phyloP scores from a whole-genome alignment of 305 asterid species.

The Rubia peregrina region DNA sequence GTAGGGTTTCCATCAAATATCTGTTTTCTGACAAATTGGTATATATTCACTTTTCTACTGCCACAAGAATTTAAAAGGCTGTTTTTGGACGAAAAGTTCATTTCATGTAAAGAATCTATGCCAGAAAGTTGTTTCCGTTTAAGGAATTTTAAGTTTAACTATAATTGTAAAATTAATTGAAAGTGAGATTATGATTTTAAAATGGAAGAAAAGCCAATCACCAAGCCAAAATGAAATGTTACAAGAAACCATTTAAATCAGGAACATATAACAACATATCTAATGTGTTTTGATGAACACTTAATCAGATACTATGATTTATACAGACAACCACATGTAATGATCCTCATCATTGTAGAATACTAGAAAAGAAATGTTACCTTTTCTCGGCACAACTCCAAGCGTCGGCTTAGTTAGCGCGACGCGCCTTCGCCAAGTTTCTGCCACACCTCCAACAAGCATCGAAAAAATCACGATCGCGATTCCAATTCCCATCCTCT shows the following conservation, averaged over 20 bases:
- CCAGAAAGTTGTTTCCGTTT: no score
- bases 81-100: not conserved
- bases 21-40: not conserved
- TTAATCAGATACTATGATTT: no score
- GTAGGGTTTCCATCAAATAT: not conserved
- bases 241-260: no score
- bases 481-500: conserved; percentile 7
- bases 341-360: no score
- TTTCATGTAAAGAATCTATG: not conserved
- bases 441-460: not conserved
- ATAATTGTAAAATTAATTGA: no score
- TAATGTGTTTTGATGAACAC: no score
- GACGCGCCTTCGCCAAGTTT: not conserved
- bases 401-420: not conserved
- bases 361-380: not conserved
- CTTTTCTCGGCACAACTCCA: not conserved
- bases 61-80: no score
- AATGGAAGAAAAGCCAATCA: no score
- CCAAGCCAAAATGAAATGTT: no score
- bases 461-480: not conserved
- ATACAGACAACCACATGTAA: no score
- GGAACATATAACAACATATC: no score
- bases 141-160: not conserved
- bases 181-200: not conserved
- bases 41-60: not conserved